Conservation (phyloP, 2,329 filamentous ascomycete genomes). For the Penicillium sp. region DNA sequence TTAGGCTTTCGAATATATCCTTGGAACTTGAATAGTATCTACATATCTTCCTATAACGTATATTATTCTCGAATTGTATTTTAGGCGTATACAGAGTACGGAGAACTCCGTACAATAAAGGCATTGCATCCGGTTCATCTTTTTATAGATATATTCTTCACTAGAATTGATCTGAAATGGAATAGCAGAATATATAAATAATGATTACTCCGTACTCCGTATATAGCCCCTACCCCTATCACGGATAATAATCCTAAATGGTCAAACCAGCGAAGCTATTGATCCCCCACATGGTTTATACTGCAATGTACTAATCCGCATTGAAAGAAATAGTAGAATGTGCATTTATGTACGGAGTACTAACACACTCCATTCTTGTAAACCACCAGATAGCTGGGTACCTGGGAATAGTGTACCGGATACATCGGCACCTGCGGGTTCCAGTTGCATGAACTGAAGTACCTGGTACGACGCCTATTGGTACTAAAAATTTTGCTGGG, state of each 20-base stretch:
- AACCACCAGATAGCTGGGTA: background rate
- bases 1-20: constrained; percentile 29
- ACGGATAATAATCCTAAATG: background rate
- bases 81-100: background rate
- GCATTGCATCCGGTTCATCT: background rate
- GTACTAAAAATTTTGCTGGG: constrained; percentile 6
- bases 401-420: background rate
- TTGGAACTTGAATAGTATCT: background rate
- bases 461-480: constrained; percentile 15
- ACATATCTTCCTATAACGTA: background rate
- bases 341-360: background rate
- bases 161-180: background rate
- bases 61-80: background rate
- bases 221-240: background rate
- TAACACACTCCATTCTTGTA: background rate
- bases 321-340: background rate
- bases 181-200: background rate
- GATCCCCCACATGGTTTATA: background rate
- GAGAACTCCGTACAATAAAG: background rate
- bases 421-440: constrained; percentile 8
- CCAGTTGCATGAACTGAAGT: constrained; percentile 2
- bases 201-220: no score
- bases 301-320: no score
- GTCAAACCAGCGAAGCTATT: background rate
- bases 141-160: background rate